Evolutionary conservation across 176 grass and related monocot species (phyloP), one percentile per base, ranked within the genome.

Genomic region (Hsuehochloa calcarea): DNA sequence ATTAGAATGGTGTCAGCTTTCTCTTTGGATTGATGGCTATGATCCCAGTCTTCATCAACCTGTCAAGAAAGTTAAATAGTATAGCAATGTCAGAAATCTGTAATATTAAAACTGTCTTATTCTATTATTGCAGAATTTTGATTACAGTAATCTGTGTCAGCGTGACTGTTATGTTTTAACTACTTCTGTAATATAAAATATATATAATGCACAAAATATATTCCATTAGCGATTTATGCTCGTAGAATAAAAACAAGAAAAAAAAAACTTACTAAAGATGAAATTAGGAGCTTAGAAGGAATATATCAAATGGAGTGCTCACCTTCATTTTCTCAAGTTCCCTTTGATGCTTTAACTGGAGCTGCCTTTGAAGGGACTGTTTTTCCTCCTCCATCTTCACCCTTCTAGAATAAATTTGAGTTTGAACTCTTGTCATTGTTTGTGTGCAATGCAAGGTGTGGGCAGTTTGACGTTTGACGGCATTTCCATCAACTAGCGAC

Each of bases 271-370:
- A 19, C 31, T 46, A 69, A 20, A 35, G 27, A 76, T 34, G 17
- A 70, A 29, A 62, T 44, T 76, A 19, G 59, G 70, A 86, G 55
- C n/a, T 72, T 41, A 70, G 19, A 78, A 20, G 8, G 15, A 50
- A 60, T 70, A 5, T 2, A 52, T 63, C 19, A 75, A 79, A 88
- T 38, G 52, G 17, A 13, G 45, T 54, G 68, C 22, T 72, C 31
- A 96, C 97, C 90, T 96, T 96, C 82, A 88, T 83, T 92, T 92
- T 96, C 59, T 94, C 93, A 38, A 86, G 87, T 73, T 96, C 97
- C 75, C 83, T 88, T 88, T 92, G 80, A 26, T 83, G 84, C 76
- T 99, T 99, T 49, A 89, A 69, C 61, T 96, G 93, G 52, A 92
- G 81, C 67, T 96, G 93, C 84, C 75, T 99, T 85, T 94, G 93